Base-by-base conservation (phyloP, 2,329 filamentous ascomycete species). In the Aspergillus luchuensis region DNA sequence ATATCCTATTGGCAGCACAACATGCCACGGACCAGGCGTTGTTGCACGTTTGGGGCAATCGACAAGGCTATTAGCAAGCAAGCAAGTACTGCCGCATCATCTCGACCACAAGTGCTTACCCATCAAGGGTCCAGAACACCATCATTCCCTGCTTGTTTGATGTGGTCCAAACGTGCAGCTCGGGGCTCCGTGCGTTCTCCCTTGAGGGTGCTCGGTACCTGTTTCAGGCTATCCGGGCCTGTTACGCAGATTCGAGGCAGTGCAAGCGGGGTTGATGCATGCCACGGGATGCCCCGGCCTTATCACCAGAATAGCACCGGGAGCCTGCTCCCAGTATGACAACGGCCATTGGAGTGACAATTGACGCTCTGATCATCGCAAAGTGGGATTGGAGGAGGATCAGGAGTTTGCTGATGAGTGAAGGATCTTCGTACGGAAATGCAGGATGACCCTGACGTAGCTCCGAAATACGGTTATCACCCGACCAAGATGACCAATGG, bases 181-280 rank as follows among this genome's bases (percentile, higher is more conserved):
- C 25, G n/a, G 47, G 47, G 17, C 47, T 50, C 47, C 25, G 47
- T 50, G 47, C 47, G 47, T 28, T n/a, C 47, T 50, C 47, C 47
- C 33, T 36, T 36, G 47, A 28, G 2, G 8, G 47, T 30, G 23
- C 47, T 33, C 47, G 47, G 47, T 50, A 50, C 47, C 47, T 50
- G 47, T 50, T 33, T 50, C 47, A 50, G 47, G 47, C 47, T 50
- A 17, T 15, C 47, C 47, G 47, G 33, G 47, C 25, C 47, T 33
- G 47, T 50, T 30, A 50, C 28, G 47, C 47, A 30, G 17, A 28
- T 28, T 19, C 47, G 47, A 50, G 47, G 47, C 47, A 50, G 47
- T 50, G 47, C 47, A 50, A 50, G 47, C 47, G 47, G 47, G 47
- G 47, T 50, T 50, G 47, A 17, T 30, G 25, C 47, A 33, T 45